A percentile compares a stretch with the other conserved stretches of the same genome.
Conservation (phyloP, 139 green algal genomes). For the Haematococcus sp. region DNA sequence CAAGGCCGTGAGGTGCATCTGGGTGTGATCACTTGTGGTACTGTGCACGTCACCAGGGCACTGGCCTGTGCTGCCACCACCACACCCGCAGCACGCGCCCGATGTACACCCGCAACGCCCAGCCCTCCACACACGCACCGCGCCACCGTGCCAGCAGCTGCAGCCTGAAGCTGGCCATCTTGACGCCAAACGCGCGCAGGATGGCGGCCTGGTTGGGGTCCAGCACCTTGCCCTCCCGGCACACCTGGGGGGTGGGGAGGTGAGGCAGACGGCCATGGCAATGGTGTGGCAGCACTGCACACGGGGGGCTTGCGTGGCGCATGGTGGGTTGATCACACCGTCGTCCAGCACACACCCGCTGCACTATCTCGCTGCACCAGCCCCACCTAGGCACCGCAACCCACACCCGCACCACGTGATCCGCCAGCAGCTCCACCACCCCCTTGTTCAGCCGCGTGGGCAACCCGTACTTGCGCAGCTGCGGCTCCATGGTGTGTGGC, state of each 20-base stretch:
- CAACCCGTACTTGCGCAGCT: slow-evolving; percentile 88
- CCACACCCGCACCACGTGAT: slow-evolving; percentile 73
- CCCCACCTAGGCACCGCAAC: neutral
- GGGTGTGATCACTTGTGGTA: neutral
- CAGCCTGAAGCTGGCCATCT: slow-evolving; percentile 82
- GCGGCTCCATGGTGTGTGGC: slow-evolving; percentile 93
- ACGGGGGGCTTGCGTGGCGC: too few relatives aligned
- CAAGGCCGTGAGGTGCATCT: neutral
- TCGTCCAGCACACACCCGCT: neutral
- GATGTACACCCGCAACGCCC: too few relatives aligned
- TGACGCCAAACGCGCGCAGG: slow-evolving; percentile 82
- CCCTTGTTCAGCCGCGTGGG: slow-evolving; percentile 91
- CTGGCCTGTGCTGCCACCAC: too few relatives aligned
- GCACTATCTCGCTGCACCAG: neutral
- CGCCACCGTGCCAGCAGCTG: slow-evolving; percentile 64
- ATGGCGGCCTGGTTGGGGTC: slow-evolving; percentile 77
- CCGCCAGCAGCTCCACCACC: slow-evolving; percentile 82
- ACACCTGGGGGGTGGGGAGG: slow-evolving; percentile 51
- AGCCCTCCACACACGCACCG: slow-evolving; percentile 10
- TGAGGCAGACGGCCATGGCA: too few relatives aligned
- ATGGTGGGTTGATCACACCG: too few relatives aligned
- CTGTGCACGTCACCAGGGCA: neutral
- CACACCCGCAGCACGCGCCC: too few relatives aligned
- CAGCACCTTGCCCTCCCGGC: slow-evolving; percentile 70
- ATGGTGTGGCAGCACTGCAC: too few relatives aligned